Evolutionary conservation across 1,139 yeast genomes (phyloP), one percentile per base, ranked within the genome.

Genomic region (Nakaseomyces kungkrabaensis): DNA sequence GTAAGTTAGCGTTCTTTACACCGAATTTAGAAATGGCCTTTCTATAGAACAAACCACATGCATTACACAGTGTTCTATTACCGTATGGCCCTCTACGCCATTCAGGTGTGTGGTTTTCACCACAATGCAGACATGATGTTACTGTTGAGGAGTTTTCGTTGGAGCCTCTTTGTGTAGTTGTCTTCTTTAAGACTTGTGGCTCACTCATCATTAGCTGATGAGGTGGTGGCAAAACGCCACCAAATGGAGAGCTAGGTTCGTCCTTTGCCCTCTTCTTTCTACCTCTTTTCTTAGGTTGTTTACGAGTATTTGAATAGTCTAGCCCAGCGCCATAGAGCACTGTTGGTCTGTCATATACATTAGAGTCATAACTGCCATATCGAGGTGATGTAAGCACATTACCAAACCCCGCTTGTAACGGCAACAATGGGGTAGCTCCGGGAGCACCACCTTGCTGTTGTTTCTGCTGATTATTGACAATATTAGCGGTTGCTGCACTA

Each of bases 1-100:
- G 48, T 26, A 62, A 45, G 49, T 63, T 65, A 10, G 66, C 67
- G 31, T 59, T 57, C 43, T 58, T 62, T 7, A 45, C 40, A n/a
- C 61, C 61, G 49, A 62, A 63, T 43, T 59, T 75, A 59, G 79
- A 82, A 5, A 78, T 78, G 56, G 84, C 66, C 61, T 85, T 84
- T 27, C 88, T 82, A 61, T 81, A 86, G 63, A 80, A 85, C 53
- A 85, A 70, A 0, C 94, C 95, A 68, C 95, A 85, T 0, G 94
- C 94, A 66, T 85, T 85, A 63, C 94, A 85, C 50, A 85, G 69
- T 0, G 89, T 81, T 52, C 87, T 71, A 7, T 79, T 80, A 0
- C 90, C 90, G 53, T 81, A 78, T 1, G 92, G 94, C 0, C 94
- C 94, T 50, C 86, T 70, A 61, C 94, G 74, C 94, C 94, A 85